Evolutionary conservation across 2,329 filamentous ascomycete species (phyloP).

Genomic region (Cladophialophora carrionii): DNA sequence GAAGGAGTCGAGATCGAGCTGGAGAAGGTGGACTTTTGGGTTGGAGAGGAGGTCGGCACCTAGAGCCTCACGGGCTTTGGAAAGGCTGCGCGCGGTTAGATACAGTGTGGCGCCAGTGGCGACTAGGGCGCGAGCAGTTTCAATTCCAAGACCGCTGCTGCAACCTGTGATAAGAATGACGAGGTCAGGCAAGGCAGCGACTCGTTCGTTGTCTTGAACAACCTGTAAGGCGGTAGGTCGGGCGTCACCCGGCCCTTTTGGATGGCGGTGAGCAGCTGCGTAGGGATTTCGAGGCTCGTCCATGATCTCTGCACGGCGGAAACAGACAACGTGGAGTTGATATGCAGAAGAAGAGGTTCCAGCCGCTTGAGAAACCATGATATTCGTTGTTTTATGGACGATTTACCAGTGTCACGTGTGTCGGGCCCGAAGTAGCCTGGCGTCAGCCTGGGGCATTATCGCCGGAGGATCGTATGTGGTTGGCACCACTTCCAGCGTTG

Average conservation of each 20-base stretch:
- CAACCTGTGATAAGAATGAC: slow-evolving; percentile 46
- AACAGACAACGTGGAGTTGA: neutral
- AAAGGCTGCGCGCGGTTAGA: slow-evolving; percentile 43
- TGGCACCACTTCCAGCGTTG: neutral
- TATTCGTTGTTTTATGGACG: neutral
- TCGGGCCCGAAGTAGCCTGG: neutral
- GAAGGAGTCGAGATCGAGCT: slow-evolving; percentile 43
- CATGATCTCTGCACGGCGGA: neutral
- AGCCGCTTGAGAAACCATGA: neutral
- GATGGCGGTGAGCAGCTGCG: slow-evolving; percentile 33
- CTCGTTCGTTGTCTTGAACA: slow-evolving; percentile 34
- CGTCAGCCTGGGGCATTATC: slow-evolving; percentile 19
- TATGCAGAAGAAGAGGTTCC: neutral
- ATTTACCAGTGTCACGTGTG: slow-evolving; percentile 2
- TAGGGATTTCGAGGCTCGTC: slow-evolving; percentile 32
- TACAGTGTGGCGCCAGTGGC: slow-evolving; percentile 46
- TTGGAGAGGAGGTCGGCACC: slow-evolving; percentile 33
- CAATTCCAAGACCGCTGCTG: slow-evolving; percentile 45
- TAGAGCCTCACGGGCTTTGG: slow-evolving; percentile 40
- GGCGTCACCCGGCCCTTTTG: slow-evolving; percentile 30
- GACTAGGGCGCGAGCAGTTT: slow-evolving; percentile 45
- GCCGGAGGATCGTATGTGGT: neutral
- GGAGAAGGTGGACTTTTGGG: slow-evolving; percentile 40
- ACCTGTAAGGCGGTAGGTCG: slow-evolving; percentile 33
- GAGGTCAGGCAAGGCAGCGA: slow-evolving; percentile 36